A percentile compares a stretch with the other conserved stretches of the same genome.
phyloP scores from a whole-genome alignment of 768 basidiomycete species.

The Tulasnella calospora region DNA sequence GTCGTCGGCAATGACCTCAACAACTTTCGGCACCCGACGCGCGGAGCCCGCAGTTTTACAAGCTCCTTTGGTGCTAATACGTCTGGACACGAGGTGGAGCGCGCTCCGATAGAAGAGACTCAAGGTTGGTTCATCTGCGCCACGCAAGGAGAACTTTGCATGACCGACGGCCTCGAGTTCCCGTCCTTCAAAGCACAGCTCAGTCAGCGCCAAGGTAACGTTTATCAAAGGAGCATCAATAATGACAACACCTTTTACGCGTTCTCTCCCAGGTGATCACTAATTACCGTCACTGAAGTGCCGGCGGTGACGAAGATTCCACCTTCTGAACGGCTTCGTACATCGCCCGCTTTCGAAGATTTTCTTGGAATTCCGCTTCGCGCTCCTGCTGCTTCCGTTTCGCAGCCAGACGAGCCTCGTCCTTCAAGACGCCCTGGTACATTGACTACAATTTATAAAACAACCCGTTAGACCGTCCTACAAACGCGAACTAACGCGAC shows the following conservation, averaged over 20 bases:
- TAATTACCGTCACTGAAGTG: not conserved
- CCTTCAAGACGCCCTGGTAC: conserved; percentile 84
- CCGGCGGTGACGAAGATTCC: not conserved
- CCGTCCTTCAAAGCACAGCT: not conserved
- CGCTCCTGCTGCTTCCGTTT: conserved; percentile 65
- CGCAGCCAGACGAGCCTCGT: conserved; percentile 73
- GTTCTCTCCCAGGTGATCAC: not conserved
- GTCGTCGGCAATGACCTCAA: not conserved
- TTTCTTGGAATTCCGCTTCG: conserved; percentile 42
- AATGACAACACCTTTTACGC: not conserved
- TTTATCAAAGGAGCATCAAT: not conserved
- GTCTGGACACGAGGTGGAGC: not conserved
- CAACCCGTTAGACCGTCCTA: not conserved
- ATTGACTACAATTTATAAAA: conserved; percentile 54
- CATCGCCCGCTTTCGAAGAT: conserved; percentile 26
- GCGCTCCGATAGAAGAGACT: not conserved
- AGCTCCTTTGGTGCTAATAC: not conserved
- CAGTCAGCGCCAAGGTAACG: not conserved
- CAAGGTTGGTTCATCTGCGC: not conserved
- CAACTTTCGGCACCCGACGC: not conserved
- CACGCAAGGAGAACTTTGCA: not conserved
- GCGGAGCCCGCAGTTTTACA: not conserved
- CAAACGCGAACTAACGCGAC: not conserved
- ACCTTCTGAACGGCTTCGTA: conserved; percentile 31
- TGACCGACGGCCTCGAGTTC: not conserved